Percentiles rank a stretch among this genome's conserved stretches.
Conservation (phyloP, 305 asterid species). For the Solanum hybrid region DNA sequence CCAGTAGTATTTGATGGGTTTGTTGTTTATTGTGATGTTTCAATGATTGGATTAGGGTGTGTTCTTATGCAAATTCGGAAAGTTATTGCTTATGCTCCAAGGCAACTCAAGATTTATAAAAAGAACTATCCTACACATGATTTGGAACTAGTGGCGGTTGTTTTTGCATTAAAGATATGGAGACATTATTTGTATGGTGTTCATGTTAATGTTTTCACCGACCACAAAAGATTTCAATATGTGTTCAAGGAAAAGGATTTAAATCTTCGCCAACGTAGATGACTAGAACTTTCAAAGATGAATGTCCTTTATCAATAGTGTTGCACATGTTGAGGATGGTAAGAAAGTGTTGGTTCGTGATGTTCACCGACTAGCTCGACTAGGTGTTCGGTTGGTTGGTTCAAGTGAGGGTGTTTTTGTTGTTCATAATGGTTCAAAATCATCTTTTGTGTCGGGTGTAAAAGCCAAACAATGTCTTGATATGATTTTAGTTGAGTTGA, state of each 20-base stretch:
- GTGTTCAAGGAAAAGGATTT: neutral
- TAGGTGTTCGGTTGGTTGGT: neutral
- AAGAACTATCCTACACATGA: neutral
- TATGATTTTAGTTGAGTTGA: neutral
- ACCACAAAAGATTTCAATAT: neutral
- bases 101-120: neutral
- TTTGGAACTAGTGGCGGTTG: neutral
- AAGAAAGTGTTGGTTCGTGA: neutral
- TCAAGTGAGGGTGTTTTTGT: neutral
- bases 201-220: neutral
- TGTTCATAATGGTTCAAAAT: neutral
- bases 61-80: neutral
- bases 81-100: neutral
- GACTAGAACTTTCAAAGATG: neutral
- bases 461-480: neutral
- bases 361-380: neutral
- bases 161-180: neutral
- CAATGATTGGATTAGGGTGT: neutral
- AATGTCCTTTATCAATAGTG: neutral
- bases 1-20: neutral
- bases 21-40: neutral
- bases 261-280: neutral
- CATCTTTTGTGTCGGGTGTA: neutral
- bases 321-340: neutral
- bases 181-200: neutral